Evolutionary conservation across 169 alveolate genomes (phyloP).

Genomic region (Eimeria maxima): DNA sequence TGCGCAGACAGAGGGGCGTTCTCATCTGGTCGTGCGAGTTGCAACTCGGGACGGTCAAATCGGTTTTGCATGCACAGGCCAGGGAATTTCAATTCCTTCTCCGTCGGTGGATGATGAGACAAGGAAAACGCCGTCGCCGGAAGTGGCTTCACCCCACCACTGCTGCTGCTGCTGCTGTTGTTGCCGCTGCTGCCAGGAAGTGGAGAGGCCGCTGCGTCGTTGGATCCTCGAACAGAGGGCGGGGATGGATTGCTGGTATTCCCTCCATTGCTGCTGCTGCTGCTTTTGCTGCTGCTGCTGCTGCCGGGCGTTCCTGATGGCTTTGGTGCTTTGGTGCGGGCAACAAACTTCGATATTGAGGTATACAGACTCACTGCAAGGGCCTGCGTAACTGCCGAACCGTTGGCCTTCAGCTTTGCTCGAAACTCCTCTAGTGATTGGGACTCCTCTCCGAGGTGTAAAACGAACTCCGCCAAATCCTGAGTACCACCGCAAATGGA

Average conservation of each 20-base stretch:
- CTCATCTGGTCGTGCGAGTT: constrained; percentile 80
- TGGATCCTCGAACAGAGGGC: not conserved
- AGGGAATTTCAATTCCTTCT: constrained; percentile 81
- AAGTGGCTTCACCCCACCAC: not conserved
- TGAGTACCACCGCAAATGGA: not conserved
- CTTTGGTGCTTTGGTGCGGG: constrained; percentile 12
- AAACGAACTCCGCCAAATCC: constrained; percentile 84
- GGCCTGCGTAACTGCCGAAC: constrained; percentile 82
- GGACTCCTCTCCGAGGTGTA: constrained; percentile 84
- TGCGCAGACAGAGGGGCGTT: constrained; percentile 58
- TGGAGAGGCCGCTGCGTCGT: not conserved
- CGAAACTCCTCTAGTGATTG: constrained; percentile 73
- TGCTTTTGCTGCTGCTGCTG: constrained; percentile 31
- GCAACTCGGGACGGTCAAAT: constrained; percentile 78
- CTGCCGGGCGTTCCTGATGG: not conserved
- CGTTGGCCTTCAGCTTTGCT: constrained; percentile 73
- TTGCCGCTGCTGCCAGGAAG: not conserved
- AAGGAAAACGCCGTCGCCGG: not conserved
- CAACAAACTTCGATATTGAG: constrained; percentile 66
- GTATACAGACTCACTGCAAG: constrained; percentile 84
- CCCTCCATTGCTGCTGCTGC: not conserved
- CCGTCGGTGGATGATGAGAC: constrained; percentile 47
- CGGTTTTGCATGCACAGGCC: constrained; percentile 82
- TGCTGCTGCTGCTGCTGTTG: constrained; percentile 61
- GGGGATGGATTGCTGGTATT: not conserved